Percentiles rank a stretch among this genome's conserved stretches.
These are phyloP conservation scores for Ogataea ramenticola DNA, from an alignment of 805 yeast species.

Conservation along the genomic window DNA sequence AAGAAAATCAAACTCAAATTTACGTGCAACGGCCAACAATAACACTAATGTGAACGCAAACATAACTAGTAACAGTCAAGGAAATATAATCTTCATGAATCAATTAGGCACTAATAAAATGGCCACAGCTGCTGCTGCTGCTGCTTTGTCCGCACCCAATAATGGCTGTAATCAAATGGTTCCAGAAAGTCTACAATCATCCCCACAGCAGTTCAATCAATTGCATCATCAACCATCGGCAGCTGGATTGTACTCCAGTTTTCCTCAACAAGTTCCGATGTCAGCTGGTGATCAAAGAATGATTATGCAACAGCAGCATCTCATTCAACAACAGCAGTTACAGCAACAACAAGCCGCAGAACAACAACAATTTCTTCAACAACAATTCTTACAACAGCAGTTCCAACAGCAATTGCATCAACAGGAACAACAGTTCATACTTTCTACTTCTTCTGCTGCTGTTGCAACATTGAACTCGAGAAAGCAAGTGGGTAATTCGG, in stretches of 20 bases:
- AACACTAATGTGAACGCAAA: neutral
- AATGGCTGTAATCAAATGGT: too few relatives aligned
- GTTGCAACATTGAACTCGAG: neutral
- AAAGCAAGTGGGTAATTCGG: constrained; percentile 1
- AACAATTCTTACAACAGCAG: neutral
- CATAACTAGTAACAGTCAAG: neutral
- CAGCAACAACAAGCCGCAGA: neutral
- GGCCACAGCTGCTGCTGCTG: constrained; percentile 1
- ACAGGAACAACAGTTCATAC: neutral
- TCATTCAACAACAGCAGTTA: neutral
- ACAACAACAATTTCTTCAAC: neutral
- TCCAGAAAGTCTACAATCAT: neutral
- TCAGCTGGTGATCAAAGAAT: too few relatives aligned
- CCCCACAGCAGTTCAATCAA: neutral
- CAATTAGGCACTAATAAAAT: neutral
- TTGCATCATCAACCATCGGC: neutral
- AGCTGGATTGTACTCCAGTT: neutral
- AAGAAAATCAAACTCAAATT: neutral
- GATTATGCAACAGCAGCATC: neutral
- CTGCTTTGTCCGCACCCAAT: neutral
- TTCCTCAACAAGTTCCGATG: neutral
- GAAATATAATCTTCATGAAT: neutral
- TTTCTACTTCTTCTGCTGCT: neutral
- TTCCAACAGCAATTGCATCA: neutral
- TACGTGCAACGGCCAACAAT: neutral